Evolutionary conservation across 2,329 filamentous ascomycete genomes (phyloP).

Genomic region (Calonectria leucothoes): DNA sequence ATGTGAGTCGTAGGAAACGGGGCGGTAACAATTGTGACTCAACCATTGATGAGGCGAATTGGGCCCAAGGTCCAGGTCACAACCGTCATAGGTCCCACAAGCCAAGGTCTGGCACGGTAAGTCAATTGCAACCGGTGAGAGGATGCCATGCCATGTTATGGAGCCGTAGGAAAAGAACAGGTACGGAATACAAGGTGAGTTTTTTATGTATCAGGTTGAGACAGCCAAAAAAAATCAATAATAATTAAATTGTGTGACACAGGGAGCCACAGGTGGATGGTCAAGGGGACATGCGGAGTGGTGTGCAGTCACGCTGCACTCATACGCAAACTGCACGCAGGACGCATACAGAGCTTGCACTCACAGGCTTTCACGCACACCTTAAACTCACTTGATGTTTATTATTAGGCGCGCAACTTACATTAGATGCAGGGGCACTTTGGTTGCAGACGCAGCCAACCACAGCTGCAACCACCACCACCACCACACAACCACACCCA

Average conservation of each 20-base stretch:
- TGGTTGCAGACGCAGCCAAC: slow-evolving; percentile 22
- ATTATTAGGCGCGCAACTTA: slow-evolving; percentile 21
- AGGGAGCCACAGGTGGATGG: background rate
- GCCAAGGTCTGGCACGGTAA: slow-evolving; percentile 26
- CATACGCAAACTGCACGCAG: slow-evolving; percentile 4
- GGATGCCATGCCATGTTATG: slow-evolving; percentile 20
- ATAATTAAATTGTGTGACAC: too few species aligned
- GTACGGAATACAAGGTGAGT: background rate
- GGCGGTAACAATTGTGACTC: slow-evolving; percentile 35
- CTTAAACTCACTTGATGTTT: slow-evolving; percentile 14
- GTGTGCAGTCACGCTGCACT: slow-evolving; percentile 3
- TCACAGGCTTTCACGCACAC: slow-evolving; percentile 9
- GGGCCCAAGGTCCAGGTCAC: slow-evolving; percentile 20
- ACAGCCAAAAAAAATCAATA: background rate
- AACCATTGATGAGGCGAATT: slow-evolving; percentile 18
- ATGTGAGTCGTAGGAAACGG: slow-evolving; percentile 12
- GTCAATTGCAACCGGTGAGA: slow-evolving; percentile 19
- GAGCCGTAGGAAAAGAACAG: background rate
- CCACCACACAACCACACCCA: too few species aligned
- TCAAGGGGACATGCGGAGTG: slow-evolving; percentile 12
- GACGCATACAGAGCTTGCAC: slow-evolving; percentile 5
- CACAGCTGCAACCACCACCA: slow-evolving; percentile 21
- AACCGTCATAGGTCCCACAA: slow-evolving; percentile 39
- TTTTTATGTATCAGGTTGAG: slow-evolving; percentile 24
- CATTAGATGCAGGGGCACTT: slow-evolving; percentile 20